These are phyloP conservation scores for Ophiocordyceps sinensis DNA, from an alignment of 2,329 filamentous ascomycete genomes.

Conservation along the genomic window DNA sequence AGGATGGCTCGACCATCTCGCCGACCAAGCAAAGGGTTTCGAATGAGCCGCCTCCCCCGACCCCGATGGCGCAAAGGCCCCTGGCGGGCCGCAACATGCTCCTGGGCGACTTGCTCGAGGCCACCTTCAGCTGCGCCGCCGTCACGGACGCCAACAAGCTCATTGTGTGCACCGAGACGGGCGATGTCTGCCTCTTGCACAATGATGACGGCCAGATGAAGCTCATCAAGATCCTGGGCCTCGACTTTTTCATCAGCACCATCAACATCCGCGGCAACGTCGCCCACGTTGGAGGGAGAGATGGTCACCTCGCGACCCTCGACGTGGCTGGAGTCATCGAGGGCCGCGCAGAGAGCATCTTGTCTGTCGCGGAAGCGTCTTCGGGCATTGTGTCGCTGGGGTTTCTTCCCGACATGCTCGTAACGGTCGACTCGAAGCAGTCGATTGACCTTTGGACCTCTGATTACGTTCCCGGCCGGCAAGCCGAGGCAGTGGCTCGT, in stretches of 20 bases:
- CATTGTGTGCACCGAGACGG: slow-evolving; percentile 74
- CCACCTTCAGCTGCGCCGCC: slow-evolving; percentile 67
- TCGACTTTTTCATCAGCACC: slow-evolving; percentile 55
- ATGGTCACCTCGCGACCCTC: slow-evolving; percentile 42
- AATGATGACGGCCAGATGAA: slow-evolving; percentile 60
- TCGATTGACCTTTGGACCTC: slow-evolving; percentile 55
- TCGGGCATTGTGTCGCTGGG: slow-evolving; percentile 51
- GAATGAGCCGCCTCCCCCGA: slow-evolving; percentile 21
- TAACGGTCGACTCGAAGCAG: slow-evolving; percentile 62
- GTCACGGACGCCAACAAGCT: slow-evolving; percentile 56
- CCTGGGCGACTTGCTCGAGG: slow-evolving; percentile 66
- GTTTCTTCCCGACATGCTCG: slow-evolving; percentile 49
- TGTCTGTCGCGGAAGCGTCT: slow-evolving; percentile 22
- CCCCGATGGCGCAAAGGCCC: slow-evolving; percentile 36
- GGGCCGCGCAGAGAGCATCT: slow-evolving; percentile 22
- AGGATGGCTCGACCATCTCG: slow-evolving; percentile 46
- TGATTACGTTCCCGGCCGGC: slow-evolving; percentile 26
- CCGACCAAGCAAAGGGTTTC: slow-evolving; percentile 48
- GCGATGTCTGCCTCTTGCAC: slow-evolving; percentile 79
- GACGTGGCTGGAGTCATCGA: slow-evolving; percentile 34
- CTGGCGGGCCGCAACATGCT: slow-evolving; percentile 78
- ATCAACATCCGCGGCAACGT: slow-evolving; percentile 44
- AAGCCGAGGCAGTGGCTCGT: slow-evolving; percentile 23
- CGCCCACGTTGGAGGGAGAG: slow-evolving; percentile 55
- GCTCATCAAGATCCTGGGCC: slow-evolving; percentile 48